A percentile compares a stretch with the other conserved stretches of the same genome.
Conservation (phyloP, 2,329 filamentous ascomycete genomes). For the Monosporascus sp. region DNA sequence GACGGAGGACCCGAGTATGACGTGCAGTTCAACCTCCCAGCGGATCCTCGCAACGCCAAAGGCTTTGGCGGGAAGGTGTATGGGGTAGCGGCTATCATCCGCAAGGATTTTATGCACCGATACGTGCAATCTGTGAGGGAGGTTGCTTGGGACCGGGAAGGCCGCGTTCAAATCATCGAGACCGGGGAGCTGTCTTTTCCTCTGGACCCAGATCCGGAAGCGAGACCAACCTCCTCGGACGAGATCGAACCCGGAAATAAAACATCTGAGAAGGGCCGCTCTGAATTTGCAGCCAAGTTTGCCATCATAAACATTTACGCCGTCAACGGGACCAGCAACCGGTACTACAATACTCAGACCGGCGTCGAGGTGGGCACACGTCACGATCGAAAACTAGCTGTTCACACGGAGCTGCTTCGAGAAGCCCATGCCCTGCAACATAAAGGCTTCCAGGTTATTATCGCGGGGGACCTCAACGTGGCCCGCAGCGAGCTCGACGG, state of each 20-base stretch:
- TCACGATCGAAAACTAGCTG: slow-evolving; percentile 45
- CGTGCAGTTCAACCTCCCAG: slow-evolving; percentile 41
- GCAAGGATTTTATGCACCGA: slow-evolving; percentile 33
- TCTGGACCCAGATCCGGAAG: neutral
- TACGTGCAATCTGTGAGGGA: slow-evolving; percentile 28
- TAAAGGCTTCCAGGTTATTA: slow-evolving; percentile 36
- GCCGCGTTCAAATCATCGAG: slow-evolving; percentile 43
- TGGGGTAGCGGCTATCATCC: slow-evolving; percentile 45
- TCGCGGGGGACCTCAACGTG: slow-evolving; percentile 36
- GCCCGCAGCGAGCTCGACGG: slow-evolving; percentile 23
- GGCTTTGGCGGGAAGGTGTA: slow-evolving; percentile 47
- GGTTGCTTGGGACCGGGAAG: slow-evolving; percentile 47
- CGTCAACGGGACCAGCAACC: slow-evolving; percentile 45
- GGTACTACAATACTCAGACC: slow-evolving; percentile 38
- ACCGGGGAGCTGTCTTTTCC: slow-evolving; percentile 10
- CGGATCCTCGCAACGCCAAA: slow-evolving; percentile 43
- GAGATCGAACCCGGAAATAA: neutral
- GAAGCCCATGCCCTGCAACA: slow-evolving; percentile 37
- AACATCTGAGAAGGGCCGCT: neutral
- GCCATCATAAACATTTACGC: slow-evolving; percentile 49
- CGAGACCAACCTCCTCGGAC: neutral
- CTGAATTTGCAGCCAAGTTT: slow-evolving; percentile 21
- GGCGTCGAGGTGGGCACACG: slow-evolving; percentile 38
- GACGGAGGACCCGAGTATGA: slow-evolving; percentile 33
- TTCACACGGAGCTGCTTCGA: slow-evolving; percentile 39